A percentile compares a stretch with the other conserved stretches of the same genome.
phyloP scores from a whole-genome alignment of 768 basidiomycete genomes.

The Suillus americanus region DNA sequence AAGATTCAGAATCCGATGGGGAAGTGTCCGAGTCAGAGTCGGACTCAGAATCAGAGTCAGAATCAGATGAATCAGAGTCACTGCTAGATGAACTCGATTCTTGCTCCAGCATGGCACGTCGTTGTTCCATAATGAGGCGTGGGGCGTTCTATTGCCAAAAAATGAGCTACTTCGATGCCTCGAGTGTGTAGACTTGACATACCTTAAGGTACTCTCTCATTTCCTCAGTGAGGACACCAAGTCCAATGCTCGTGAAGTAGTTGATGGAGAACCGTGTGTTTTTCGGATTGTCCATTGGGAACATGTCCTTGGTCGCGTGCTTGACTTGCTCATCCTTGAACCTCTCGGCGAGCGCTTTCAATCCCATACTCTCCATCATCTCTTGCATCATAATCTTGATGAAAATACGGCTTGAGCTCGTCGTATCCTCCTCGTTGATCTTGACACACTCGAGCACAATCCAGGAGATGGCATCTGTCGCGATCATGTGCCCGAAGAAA shows the following conservation, averaged over 20 bases:
- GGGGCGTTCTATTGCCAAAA: conserved; percentile 77
- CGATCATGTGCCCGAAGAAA: conserved; percentile 92
- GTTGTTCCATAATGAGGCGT: conserved; percentile 89
- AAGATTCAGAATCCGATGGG: conserved; percentile 37
- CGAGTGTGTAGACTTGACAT: conserved; percentile 23
- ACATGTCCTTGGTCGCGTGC: conserved; percentile 76
- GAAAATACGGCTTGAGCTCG: conserved; percentile 94
- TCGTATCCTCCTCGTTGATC: conserved; percentile 98
- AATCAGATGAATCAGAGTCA: conserved; percentile 42
- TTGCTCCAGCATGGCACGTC: conserved; percentile 82
- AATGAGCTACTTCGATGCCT: conserved; percentile 8
- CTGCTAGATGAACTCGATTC: conserved; percentile 47
- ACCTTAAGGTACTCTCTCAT: conserved; percentile 97
- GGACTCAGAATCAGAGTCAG: conserved; percentile 39
- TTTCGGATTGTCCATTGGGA: conserved; percentile 95
- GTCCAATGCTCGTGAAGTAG: conserved; percentile 93
- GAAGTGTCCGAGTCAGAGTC: conserved; percentile 41
- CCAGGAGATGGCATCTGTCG: conserved; percentile 90
- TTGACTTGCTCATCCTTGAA: conserved; percentile 87
- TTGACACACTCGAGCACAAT: conserved; percentile 78
- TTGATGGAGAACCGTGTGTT: conserved; percentile 97
- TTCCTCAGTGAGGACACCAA: conserved; percentile 89
- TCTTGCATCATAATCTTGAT: conserved; percentile 96
- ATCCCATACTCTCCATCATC: conserved; percentile 91
- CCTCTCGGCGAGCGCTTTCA: conserved; percentile 82